These are phyloP conservation scores for Boletales sp. DNA, from an alignment of 768 basidiomycete species.

Conservation along the genomic window DNA sequence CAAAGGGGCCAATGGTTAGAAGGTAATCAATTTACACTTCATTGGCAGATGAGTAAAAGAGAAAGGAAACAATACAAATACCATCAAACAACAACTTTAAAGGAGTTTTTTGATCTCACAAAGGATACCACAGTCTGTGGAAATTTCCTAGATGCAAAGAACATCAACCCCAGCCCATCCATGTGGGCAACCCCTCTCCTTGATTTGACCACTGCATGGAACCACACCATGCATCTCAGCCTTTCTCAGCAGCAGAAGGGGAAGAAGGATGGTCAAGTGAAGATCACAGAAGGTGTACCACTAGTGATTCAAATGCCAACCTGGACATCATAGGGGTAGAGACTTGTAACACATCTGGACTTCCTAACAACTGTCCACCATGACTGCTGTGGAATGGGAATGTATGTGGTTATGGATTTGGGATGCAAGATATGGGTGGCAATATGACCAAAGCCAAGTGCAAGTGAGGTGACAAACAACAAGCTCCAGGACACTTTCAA, in stretches of 20 bases:
- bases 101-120: not conserved
- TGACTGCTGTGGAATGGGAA: conserved; percentile 2
- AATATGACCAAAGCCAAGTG: not conserved
- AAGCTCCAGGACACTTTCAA: not conserved
- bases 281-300: not conserved
- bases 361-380: not conserved
- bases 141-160: conserved; percentile 4
- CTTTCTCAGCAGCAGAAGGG: not conserved
- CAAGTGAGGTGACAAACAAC: not conserved
- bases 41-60: too few relatives aligned
- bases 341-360: not conserved
- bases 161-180: not conserved
- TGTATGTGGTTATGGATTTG: not conserved
- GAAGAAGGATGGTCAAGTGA: too few relatives aligned
- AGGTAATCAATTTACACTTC: not conserved
- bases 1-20: not conserved
- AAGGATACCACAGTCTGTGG: not conserved
- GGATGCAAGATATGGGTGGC: not conserved
- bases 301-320: not conserved
- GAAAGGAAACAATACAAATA: not conserved
- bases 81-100: not conserved
- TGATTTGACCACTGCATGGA: conserved; percentile 1
- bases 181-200: not conserved
- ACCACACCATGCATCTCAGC: not conserved
- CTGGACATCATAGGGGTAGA: conserved; percentile 3